phyloP scores from a whole-genome alignment of 2,329 filamentous ascomycete species.

The Madurella mycetomatis region DNA sequence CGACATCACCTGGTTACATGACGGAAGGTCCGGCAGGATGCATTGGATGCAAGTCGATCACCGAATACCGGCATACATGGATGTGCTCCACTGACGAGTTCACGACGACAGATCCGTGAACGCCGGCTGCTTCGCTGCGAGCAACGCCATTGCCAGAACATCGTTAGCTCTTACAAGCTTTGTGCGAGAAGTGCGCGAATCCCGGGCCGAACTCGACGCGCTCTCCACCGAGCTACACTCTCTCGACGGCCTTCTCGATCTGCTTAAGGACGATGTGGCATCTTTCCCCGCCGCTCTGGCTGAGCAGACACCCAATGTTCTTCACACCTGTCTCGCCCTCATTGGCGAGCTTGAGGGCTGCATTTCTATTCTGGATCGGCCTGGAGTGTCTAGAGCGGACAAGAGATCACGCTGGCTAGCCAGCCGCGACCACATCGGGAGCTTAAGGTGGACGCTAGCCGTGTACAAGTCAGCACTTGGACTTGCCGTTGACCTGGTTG shows the following conservation, averaged over 20 bases:
- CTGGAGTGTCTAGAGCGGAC: conserved; percentile 32
- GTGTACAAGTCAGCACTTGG: conserved; percentile 38
- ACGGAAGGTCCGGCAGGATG: background rate
- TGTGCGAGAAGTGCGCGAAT: conserved; percentile 39
- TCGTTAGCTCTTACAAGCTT: conserved; percentile 32
- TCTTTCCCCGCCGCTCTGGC: conserved; percentile 35
- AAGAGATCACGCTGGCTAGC: conserved; percentile 37
- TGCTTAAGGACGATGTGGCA: conserved; percentile 37
- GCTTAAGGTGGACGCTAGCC: conserved; percentile 33
- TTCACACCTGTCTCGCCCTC: conserved; percentile 34
- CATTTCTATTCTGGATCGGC: conserved; percentile 31
- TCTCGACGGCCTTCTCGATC: conserved; percentile 36
- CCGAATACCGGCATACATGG: background rate
- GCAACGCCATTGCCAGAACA: conserved; percentile 34
- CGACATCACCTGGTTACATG: background rate
- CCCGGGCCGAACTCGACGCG: conserved; percentile 36
- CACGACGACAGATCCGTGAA: conserved; percentile 32
- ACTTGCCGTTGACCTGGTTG: conserved; percentile 39
- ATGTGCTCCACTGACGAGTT: background rate
- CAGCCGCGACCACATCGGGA: conserved; percentile 30
- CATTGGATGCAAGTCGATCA: conserved; percentile 8
- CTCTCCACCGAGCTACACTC: conserved; percentile 40
- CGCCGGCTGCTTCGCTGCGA: conserved; percentile 35
- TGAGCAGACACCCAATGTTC: conserved; percentile 32
- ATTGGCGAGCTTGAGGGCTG: conserved; percentile 35